Percentiles rank a stretch among this genome's conserved stretches.
These are phyloP conservation scores for Boletus sensibilis DNA, from an alignment of 768 basidiomycete species.

Conservation along the genomic window DNA sequence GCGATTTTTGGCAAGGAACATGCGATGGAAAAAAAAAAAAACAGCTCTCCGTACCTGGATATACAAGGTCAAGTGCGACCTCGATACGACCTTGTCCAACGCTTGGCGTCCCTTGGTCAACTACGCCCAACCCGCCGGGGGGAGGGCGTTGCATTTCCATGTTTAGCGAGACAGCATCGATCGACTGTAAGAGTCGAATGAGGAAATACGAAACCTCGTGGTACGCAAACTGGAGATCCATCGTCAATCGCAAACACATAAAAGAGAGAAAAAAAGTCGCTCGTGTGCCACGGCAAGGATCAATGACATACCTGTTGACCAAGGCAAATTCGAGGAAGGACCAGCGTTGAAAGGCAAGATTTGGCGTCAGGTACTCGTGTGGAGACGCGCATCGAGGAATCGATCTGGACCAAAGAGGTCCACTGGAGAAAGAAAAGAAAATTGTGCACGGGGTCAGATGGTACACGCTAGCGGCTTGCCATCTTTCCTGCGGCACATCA, in stretches of 20 bases:
- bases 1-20: too few relatives aligned
- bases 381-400: conserved; percentile 57
- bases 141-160: conserved; percentile 34
- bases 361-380: conserved; percentile 52
- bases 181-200: conserved; percentile 49
- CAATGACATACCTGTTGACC: conserved; percentile 41
- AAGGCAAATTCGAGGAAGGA: conserved; percentile 61
- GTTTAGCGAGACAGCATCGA: conserved; percentile 42
- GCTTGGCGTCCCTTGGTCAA: conserved; percentile 37
- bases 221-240: conserved; percentile 47
- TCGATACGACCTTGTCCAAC: conserved; percentile 40
- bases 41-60: conserved; percentile 32
- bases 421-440: conserved; percentile 8
- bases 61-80: conserved; percentile 44
- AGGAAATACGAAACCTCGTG: conserved; percentile 56
- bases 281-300: not conserved
- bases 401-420: conserved; percentile 61
- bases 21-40: not conserved
- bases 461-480: not conserved
- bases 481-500: conserved; percentile 40
- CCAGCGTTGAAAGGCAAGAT: conserved; percentile 67
- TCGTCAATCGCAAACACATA: not conserved
- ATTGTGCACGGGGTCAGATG: not conserved
- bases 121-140: conserved; percentile 34
- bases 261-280: not conserved